phyloP scores from a whole-genome alignment of 2,329 filamentous ascomycete species.

The Hypoxylon sp. region DNA sequence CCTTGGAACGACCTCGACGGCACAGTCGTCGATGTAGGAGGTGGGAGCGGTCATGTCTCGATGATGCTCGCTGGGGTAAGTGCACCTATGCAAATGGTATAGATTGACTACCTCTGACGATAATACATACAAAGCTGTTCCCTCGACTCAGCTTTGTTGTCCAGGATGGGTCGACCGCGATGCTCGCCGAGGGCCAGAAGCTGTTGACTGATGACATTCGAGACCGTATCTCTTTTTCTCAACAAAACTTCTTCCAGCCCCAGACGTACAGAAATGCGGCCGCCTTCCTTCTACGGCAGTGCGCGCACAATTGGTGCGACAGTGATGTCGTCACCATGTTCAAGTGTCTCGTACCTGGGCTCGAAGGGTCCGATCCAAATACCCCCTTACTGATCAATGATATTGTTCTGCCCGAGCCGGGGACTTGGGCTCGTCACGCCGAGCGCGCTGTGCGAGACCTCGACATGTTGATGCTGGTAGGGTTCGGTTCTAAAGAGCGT shows the following conservation, averaged over 20 bases:
- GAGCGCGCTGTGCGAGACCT: constrained; percentile 52
- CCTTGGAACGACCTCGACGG: constrained; percentile 42
- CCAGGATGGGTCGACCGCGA: constrained; percentile 28
- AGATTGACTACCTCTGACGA: too few species aligned
- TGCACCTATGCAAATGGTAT: too few species aligned
- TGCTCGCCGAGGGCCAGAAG: constrained; percentile 37
- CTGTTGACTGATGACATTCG: not conserved
- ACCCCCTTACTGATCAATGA: constrained; percentile 56
- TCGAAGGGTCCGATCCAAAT: constrained; percentile 43
- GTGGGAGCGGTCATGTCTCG: constrained; percentile 48
- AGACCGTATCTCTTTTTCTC: constrained; percentile 30
- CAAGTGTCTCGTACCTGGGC: constrained; percentile 32
- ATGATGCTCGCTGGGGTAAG: constrained; percentile 39
- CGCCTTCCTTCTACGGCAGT: constrained; percentile 32
- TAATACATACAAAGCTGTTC: constrained; percentile 29
- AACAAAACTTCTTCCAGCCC: constrained; percentile 36
- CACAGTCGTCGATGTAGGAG: constrained; percentile 50
- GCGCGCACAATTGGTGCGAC: constrained; percentile 33
- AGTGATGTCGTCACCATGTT: constrained; percentile 38
- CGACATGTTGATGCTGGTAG: constrained; percentile 54
- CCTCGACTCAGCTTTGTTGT: constrained; percentile 46
- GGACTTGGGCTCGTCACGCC: constrained; percentile 36
- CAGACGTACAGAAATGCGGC: constrained; percentile 30
- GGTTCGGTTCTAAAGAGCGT: constrained; percentile 49
- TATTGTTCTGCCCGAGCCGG: constrained; percentile 51